These are phyloP conservation scores for Ophiocordyceps camponoti-floridani DNA, from an alignment of 2,329 filamentous ascomycete species.

Conservation along the genomic window DNA sequence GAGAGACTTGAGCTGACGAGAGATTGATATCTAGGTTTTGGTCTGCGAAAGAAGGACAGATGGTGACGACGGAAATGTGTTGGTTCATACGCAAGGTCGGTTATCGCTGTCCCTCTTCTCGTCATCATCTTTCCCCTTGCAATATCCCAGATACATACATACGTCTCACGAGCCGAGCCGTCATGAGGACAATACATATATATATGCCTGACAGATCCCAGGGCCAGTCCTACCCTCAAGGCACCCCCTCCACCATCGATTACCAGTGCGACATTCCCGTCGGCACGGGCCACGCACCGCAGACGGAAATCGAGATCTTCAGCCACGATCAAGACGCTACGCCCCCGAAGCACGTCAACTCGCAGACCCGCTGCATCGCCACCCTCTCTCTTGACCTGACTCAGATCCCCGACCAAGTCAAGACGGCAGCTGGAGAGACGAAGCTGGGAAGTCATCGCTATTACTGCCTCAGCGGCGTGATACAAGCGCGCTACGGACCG, in stretches of 20 bases:
- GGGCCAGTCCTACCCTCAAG: slow-evolving; percentile 20
- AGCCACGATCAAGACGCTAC: slow-evolving; percentile 13
- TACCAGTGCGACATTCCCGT: slow-evolving; percentile 21
- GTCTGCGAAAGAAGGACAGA: slow-evolving; percentile 18
- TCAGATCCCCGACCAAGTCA: slow-evolving; percentile 14
- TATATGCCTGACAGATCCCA: slow-evolving; percentile 5
- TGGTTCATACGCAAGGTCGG: slow-evolving; percentile 21
- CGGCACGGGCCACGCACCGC: slow-evolving; percentile 13
- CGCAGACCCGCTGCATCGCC: slow-evolving; percentile 13
- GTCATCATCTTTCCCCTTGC: too few species aligned
- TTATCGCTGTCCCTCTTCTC: too few species aligned
- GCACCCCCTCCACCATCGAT: slow-evolving; percentile 15
- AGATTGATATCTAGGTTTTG: slow-evolving; percentile 13
- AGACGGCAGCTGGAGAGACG: slow-evolving; percentile 11
- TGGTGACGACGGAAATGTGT: slow-evolving; percentile 18
- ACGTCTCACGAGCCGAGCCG: background rate
- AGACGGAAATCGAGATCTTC: slow-evolving; percentile 20
- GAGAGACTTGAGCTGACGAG: too few species aligned
- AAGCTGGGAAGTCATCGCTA: slow-evolving; percentile 18
- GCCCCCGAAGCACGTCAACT: slow-evolving; percentile 13
- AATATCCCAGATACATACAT: background rate
- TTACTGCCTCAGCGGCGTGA: slow-evolving; percentile 17
- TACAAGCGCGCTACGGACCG: slow-evolving; percentile 19
- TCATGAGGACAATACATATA: too few species aligned
- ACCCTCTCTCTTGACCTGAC: slow-evolving; percentile 17